Percentiles rank a stretch among this genome's conserved stretches.
These are phyloP conservation scores for Sordaria brevicollis DNA, from an alignment of 495 filamentous ascomycete species.

Conservation along the genomic window DNA sequence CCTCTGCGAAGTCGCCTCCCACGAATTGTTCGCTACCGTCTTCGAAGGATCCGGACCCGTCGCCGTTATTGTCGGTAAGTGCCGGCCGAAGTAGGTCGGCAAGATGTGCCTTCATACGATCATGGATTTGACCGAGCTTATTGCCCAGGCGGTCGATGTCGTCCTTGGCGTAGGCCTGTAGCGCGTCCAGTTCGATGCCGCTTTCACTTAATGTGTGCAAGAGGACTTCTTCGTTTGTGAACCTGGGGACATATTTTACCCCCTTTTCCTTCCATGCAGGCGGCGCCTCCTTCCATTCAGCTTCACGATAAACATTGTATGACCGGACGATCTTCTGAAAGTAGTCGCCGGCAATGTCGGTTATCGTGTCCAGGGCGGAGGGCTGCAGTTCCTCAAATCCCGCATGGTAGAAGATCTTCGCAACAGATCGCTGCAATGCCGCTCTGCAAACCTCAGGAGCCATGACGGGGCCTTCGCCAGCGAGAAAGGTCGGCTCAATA, in stretches of 20 bases:
- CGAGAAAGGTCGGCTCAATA: conserved; percentile 71
- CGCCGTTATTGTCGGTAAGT: conserved; percentile 61
- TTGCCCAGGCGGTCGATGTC: conserved; percentile 80
- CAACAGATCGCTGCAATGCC: conserved; percentile 79
- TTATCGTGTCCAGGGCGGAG: conserved; percentile 80
- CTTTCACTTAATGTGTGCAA: conserved; percentile 75
- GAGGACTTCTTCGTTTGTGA: conserved; percentile 71
- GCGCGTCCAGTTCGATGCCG: conserved; percentile 66
- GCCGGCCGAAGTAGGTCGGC: conserved; percentile 87
- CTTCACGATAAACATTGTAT: conserved; percentile 71
- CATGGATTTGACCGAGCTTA: conserved; percentile 79
- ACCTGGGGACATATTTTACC: conserved; percentile 52
- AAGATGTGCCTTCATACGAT: conserved; percentile 82
- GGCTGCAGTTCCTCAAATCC: conserved; percentile 98
- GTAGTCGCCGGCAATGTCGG: conserved; percentile 83
- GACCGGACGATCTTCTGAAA: conserved; percentile 74
- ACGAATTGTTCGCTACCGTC: conserved; percentile 97
- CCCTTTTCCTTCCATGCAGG: conserved; percentile 29
- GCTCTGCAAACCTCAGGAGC: conserved; percentile 66
- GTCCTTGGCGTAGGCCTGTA: conserved; percentile 87
- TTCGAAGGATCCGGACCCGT: conserved; percentile 83
- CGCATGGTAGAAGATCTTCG: conserved; percentile 91
- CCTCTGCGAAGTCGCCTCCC: conserved; percentile 92
- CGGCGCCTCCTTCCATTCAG: conserved; percentile 50
- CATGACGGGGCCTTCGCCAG: conserved; percentile 80